Evolutionary conservation across 331 rosid genomes (phyloP).

Genomic region (Rhamnella rubrinervis): DNA sequence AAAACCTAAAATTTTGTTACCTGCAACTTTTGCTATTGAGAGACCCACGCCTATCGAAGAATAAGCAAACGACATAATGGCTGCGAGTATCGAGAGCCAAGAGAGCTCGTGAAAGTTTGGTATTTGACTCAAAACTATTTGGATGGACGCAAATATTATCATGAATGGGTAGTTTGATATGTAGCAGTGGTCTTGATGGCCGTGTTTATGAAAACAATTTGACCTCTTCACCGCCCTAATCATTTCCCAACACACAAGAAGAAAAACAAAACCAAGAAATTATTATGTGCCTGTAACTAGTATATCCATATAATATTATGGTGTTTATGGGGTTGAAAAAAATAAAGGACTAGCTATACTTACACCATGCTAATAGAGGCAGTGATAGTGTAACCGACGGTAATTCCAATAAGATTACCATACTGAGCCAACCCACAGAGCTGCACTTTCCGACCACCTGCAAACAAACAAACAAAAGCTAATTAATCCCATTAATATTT

Average conservation of each 20-base stretch:
- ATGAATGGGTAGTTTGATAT: slow-evolving; percentile 68
- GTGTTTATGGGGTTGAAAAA: neutral
- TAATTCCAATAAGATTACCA: slow-evolving; percentile 71
- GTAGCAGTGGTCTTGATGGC: slow-evolving; percentile 54
- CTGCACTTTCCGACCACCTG: slow-evolving; percentile 80
- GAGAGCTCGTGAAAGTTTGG: slow-evolving; percentile 86
- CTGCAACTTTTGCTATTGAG: slow-evolving; percentile 67
- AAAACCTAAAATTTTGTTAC: slow-evolving; percentile 18
- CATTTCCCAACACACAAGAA: neutral
- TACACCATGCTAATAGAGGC: slow-evolving; percentile 97
- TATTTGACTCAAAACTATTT: slow-evolving; percentile 76
- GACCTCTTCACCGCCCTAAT: slow-evolving; percentile 88
- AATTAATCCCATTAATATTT: neutral
- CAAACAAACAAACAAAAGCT: neutral
- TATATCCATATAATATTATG: neutral
- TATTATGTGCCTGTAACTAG: neutral
- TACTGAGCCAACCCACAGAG: slow-evolving; percentile 95
- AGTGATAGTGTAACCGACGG: slow-evolving; percentile 95
- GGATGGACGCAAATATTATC: slow-evolving; percentile 72
- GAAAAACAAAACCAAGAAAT: neutral
- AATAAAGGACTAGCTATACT: slow-evolving; percentile 16
- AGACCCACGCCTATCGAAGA: slow-evolving; percentile 89
- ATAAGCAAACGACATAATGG: slow-evolving; percentile 91
- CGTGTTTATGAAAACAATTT: slow-evolving; percentile 82
- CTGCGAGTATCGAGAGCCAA: slow-evolving; percentile 92